Conservation (phyloP, 1,139 yeast species). For the Suhomyces anneliseae region DNA sequence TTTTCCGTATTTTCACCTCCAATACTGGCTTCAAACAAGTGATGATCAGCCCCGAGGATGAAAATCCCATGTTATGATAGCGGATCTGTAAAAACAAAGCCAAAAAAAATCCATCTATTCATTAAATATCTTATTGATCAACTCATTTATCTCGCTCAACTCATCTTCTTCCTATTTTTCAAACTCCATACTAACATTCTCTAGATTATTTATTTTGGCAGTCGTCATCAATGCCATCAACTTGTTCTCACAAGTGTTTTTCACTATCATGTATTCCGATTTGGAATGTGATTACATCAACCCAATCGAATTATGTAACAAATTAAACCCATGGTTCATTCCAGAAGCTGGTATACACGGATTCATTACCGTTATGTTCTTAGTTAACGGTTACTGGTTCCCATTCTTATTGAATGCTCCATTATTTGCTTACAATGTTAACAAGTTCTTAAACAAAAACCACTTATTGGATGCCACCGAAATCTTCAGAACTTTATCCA, state of each 20-base stretch:
- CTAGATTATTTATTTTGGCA: slow-evolving; percentile 76
- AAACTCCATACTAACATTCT: slow-evolving; percentile 1
- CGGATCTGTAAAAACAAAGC: no score
- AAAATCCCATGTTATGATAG: no score
- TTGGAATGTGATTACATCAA: slow-evolving; percentile 94
- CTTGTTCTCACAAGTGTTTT: slow-evolving; percentile 87
- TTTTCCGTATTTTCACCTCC: no score
- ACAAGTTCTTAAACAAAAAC: slow-evolving; percentile 71
- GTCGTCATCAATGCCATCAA: slow-evolving; percentile 82
- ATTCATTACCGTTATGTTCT: slow-evolving; percentile 64
- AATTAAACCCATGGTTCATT: slow-evolving; percentile 81
- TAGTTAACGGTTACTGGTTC: slow-evolving; percentile 92
- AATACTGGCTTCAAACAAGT: no score
- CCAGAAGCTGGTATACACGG: slow-evolving; percentile 93
- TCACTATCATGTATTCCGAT: slow-evolving; percentile 91
- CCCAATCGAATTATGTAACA: slow-evolving; percentile 94
- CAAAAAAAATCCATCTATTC: no score
- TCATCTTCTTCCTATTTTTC: no score
- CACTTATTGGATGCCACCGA: slow-evolving; percentile 96
- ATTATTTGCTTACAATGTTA: slow-evolving; percentile 75
- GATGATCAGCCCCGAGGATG: no score
- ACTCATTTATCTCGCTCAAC: no score
- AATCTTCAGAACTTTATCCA: slow-evolving; percentile 89
- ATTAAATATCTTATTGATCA: no score
- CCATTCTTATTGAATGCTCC: slow-evolving; percentile 86